Evolutionary conservation across 768 basidiomycete species (phyloP).

Genomic region (Xanthoconium purpureum): DNA sequence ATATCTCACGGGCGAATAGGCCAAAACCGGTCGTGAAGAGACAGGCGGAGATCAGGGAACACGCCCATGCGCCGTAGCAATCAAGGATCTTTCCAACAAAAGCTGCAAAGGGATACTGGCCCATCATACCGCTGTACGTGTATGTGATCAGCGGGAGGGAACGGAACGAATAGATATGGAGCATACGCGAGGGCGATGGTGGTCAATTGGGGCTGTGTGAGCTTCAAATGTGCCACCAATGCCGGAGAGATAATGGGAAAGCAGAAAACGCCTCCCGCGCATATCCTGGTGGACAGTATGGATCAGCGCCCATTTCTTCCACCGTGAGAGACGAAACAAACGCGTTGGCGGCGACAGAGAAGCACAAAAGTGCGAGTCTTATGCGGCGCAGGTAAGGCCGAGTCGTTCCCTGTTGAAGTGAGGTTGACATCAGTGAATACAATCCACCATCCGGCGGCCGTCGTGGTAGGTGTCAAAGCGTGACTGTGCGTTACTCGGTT

Average conservation of each 20-base stretch:
- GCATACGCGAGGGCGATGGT: slow-evolving; percentile 75
- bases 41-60: slow-evolving; percentile 59
- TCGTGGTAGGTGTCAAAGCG: not conserved
- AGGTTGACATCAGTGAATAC: slow-evolving; percentile 13
- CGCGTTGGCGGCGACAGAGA: slow-evolving; percentile 64
- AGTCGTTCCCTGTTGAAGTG: not conserved
- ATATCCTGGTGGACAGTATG: slow-evolving; percentile 44
- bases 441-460: not conserved
- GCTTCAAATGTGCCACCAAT: slow-evolving; percentile 53
- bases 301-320: not conserved
- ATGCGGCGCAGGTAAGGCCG: slow-evolving; percentile 18
- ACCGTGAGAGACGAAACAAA: slow-evolving; percentile 35
- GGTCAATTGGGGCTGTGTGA: slow-evolving; percentile 75
- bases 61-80: slow-evolving; percentile 60
- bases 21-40: slow-evolving; percentile 62
- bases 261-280: slow-evolving; percentile 75
- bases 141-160: not conserved
- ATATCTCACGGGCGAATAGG: slow-evolving; percentile 58
- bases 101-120: slow-evolving; percentile 76
- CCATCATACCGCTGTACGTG: slow-evolving; percentile 65
- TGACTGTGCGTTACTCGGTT: no score
- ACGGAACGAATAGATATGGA: slow-evolving; percentile 29
- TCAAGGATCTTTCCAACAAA: slow-evolving; percentile 70
- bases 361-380: slow-evolving; percentile 38
- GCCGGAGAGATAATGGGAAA: slow-evolving; percentile 73